Evolutionary conservation across 2,329 filamentous ascomycete species (phyloP).

Genomic region (Bipolaris zeicola): DNA sequence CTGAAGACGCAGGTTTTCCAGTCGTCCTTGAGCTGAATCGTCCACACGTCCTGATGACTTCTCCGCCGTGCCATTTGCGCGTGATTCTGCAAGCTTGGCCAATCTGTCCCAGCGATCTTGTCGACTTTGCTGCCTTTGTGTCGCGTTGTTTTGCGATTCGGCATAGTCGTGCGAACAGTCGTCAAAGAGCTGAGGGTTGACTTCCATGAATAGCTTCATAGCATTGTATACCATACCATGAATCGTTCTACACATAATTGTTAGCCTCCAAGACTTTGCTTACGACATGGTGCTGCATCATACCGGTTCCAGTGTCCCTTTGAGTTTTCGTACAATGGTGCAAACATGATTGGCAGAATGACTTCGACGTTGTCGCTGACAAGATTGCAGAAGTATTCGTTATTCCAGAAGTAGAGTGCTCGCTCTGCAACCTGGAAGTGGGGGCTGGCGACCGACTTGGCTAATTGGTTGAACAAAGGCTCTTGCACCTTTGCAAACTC

Average conservation of each 20-base stretch:
- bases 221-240: slow-evolving; percentile 99
- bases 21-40: slow-evolving; percentile 80
- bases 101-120: slow-evolving; percentile 90
- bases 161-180: slow-evolving; percentile 99
- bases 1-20: slow-evolving; percentile 89
- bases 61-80: slow-evolving; percentile 58
- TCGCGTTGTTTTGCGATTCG: slow-evolving; percentile 90
- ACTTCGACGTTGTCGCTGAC: slow-evolving; percentile 99
- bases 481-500: slow-evolving; percentile 99
- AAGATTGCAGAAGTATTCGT: slow-evolving; percentile 99
- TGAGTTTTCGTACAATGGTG: slow-evolving; percentile 96
- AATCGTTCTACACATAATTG: slow-evolving; percentile 72
- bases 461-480: slow-evolving; percentile 93
- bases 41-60: slow-evolving; percentile 60
- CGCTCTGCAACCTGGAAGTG: slow-evolving; percentile 99
- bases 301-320: slow-evolving; percentile 99
- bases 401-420: slow-evolving; percentile 99
- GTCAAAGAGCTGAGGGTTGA: slow-evolving; percentile 97
- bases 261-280: slow-evolving; percentile 23
- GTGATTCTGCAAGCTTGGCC: slow-evolving; percentile 76
- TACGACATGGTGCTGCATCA: slow-evolving; percentile 30
- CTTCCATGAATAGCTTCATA: slow-evolving; percentile 99
- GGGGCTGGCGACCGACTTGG: slow-evolving; percentile 96
- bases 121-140: slow-evolving; percentile 79
- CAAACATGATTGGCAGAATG: slow-evolving; percentile 99